Evolutionary conservation across 225 moss, liverwort and hornwort genomes (phyloP), one percentile per base, ranked within the genome.

Genomic region (Rhytidiadelphus loreus): DNA sequence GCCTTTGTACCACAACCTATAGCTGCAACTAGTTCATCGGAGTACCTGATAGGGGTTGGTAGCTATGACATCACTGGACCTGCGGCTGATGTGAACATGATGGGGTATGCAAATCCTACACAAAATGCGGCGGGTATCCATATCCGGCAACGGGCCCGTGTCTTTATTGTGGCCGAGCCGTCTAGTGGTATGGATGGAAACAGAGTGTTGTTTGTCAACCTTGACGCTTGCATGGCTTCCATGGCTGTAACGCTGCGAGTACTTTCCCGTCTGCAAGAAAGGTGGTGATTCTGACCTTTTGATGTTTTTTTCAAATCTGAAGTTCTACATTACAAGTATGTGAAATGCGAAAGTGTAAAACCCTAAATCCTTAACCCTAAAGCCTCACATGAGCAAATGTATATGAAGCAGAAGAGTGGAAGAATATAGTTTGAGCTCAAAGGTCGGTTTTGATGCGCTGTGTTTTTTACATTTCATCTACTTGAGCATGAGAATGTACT

Each of bases 221-320:
- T 96, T 84, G 99, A 99, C 90, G 96, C 99, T 26, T 99, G 99
- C 90, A 99, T 99, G 99, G 99, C 96, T 79, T 96, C 99, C 77
- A 95, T 96, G 93, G 96, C 95, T 85, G 96, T 99, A 52, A 96
- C 97, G 48, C 93, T 99, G 53, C 96, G 91, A 75, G 96, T 97
- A 46, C 93, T 99, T 74, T 92, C 95, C 66, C 96, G 99, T 70
- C 91, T 99, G 83, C 93, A 95, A 77, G 95, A 92, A 87, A 96
- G 96, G 96, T 96, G 83, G 59, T 81, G 55, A 65, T 81, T 81
- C 81, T 90, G 65, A 80, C 81, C 68, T 86, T 30, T 68, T 86
- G 74, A 55, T 90, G 61, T 12, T 19, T 86, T 86, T 62, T 39
- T 30, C 22, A 64, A 26, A 20, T 83, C 43, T 70, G 57, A 8